Base-by-base conservation (phyloP, 129 eudicot genomes). In the Helichrysum umbraculigerum region DNA sequence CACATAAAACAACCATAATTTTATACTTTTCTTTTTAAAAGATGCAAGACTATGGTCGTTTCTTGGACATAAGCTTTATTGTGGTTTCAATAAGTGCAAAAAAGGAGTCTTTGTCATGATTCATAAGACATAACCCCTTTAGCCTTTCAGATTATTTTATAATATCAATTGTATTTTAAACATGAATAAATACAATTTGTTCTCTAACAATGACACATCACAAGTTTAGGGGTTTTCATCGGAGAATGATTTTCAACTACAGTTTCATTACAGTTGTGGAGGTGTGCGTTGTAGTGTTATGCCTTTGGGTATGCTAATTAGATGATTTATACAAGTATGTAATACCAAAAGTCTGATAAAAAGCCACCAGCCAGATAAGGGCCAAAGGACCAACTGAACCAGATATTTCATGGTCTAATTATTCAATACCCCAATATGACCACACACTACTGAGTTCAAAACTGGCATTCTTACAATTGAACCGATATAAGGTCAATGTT, bases 381-480 rank as follows among this genome's bases (percentile, higher is more conserved):
- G 28, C 10, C 67, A 28, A 44, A 44, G 67, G 28, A 14, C 44
- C 16, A 64, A 32, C 6, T 32, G 20, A 32, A 8, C 44, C 16
- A 35, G 12, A 72, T 30, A 39, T 25, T 59, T 30, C 69, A 42
- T 62, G 68, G 28, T 60, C 35, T 19, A 21, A 8, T 73, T 73
- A 73, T 73, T 73, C 33, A 30, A 50, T 50, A 51, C 44, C 30
- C 51, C 20, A 72, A 72, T 35, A 72, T 21, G 37, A 72, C 63
- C 62, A 66, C 30, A 70, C 6, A 70, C 47, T 29, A 51, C 54
- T 3, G 54, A 72, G 59, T 66, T 66, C 76, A 72, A 72, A 72
- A 72, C 50, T 54, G 52, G 66, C 19, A 47, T 72, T 19, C 67
- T 37, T 57, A 72, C 52, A 32, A n/a, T 10, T 72, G 34, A 72